phyloP scores from a whole-genome alignment of 1,284 basidiomycete species.

The Pisolithus thermaeus region DNA sequence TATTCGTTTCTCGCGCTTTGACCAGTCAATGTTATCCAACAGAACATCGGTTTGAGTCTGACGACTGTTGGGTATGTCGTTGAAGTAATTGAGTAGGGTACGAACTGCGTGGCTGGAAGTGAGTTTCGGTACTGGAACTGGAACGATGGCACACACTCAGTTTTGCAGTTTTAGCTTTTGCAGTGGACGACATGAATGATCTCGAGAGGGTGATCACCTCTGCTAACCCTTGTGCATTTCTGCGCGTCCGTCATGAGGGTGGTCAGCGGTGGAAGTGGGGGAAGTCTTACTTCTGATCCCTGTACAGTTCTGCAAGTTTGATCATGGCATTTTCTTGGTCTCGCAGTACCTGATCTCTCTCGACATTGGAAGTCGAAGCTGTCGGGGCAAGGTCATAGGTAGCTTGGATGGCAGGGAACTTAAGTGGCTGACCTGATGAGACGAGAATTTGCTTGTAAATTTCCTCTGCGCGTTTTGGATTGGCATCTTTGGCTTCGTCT shows the following conservation, averaged over 20 bases:
- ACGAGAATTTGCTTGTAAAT: constrained; percentile 67
- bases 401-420: neutral
- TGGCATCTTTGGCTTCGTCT: constrained; percentile 43
- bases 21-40: constrained; percentile 92
- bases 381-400: constrained; percentile 3
- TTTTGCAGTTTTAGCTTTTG: constrained; percentile 98
- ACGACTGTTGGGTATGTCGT: constrained; percentile 68
- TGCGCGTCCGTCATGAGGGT: constrained; percentile 25
- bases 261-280: neutral
- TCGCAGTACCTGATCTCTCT: constrained; percentile 56
- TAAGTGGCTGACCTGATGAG: constrained; percentile 27
- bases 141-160: constrained; percentile 59
- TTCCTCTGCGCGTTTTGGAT: constrained; percentile 51
- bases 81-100: constrained; percentile 89
- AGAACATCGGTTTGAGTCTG: constrained; percentile 83
- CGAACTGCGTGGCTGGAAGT: constrained; percentile 55
- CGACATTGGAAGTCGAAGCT: constrained; percentile 26
- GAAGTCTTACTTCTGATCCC: constrained; percentile 73
- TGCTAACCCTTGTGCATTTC: constrained; percentile 82
- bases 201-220: constrained; percentile 84
- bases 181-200: constrained; percentile 89
- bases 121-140: neutral
- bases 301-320: constrained; percentile 84
- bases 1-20: constrained; percentile 86
- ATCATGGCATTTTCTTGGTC: constrained; percentile 87